These are phyloP conservation scores for Talaromyces ruber DNA, from an alignment of 495 filamentous ascomycete genomes.

Conservation along the genomic window DNA sequence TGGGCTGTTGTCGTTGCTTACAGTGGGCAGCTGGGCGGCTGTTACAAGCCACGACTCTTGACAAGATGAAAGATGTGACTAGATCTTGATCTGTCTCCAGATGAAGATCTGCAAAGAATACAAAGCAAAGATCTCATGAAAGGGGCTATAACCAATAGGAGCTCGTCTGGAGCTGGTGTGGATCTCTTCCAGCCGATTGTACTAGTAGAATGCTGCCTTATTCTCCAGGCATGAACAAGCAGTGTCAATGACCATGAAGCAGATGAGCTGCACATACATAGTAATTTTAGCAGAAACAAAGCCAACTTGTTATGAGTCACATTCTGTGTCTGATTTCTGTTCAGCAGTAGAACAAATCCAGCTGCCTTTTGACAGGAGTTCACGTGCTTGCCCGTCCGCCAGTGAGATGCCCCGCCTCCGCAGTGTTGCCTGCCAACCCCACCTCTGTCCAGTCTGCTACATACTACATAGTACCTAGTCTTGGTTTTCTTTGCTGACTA, in stretches of 20 bases:
- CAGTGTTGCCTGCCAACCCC: not conserved
- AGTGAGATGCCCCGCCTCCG: not conserved
- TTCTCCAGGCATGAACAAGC: not conserved
- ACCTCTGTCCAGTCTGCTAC: not conserved
- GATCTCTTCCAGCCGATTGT: not conserved
- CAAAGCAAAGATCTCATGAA: not conserved
- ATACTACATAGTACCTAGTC: not conserved
- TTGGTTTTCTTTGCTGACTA: not conserved
- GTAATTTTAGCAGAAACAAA: not conserved
- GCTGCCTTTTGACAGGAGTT: not conserved
- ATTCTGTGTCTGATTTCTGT: not conserved
- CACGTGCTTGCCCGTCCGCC: not conserved
- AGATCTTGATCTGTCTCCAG: not conserved
- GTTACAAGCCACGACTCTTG: constrained; percentile 28
- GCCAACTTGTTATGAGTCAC: not conserved
- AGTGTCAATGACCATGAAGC: not conserved
- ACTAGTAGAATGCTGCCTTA: not conserved
- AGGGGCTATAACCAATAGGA: not conserved
- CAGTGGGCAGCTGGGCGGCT: constrained; percentile 27
- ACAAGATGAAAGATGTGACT: not conserved
- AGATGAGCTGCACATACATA: not conserved
- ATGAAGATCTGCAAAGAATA: not conserved
- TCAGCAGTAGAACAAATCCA: not conserved
- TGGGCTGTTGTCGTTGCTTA: constrained; percentile 17
- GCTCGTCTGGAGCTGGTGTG: not conserved